Evolutionary conservation across 768 basidiomycete genomes (phyloP), one percentile per base, ranked within the genome.

Genomic region (Chiua virens): DNA sequence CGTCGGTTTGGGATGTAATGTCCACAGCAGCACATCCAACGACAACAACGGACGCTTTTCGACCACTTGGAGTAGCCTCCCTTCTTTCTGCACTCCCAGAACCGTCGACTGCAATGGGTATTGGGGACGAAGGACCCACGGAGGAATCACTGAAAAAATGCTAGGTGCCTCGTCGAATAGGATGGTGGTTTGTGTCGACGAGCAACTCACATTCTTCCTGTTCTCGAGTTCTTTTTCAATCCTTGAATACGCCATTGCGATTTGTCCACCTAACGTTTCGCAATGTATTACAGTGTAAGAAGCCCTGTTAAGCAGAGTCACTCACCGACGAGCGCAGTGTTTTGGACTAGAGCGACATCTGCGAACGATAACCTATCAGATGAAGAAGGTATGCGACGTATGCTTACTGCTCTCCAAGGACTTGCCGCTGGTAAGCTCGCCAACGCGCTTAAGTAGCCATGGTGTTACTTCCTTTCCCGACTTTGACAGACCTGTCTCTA

Each of bases 391-490:
- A 39, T 46, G 30, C 1, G 27, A 40, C 20, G 34, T 18, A 11
- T 4, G 71, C 87, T 68, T 52, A 88, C 87, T 88, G 62, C 80
- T 85, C 35, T 76, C 72, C 45, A 97, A 71, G 6, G 92, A 92
- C 53, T 75, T 75, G 3, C 92, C 92, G 28, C 79, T 63, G 0
- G 89, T 92, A 42, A 98, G 74, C 65, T 96, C 87, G 15, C 79
- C 79, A 2, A 98, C 85, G 27, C 96, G 83, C 39, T 78, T 75
- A 27, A 99, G 74, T 10, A 99, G 74, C 96, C 96, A 98, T 8
- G 97, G 97, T 2, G 97, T 99, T 7, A 81, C 93, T 53, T 92
- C 89, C 60, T 97, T 98, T 3, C 97, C 97, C 17, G 77, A 74
- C 59, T 75, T 82, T 61, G 80, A 87, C 41, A 96, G 73, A 3